Evolutionary conservation across 1,284 basidiomycete species (phyloP).

Genomic region (Pseudozyma hubeiensis): DNA sequence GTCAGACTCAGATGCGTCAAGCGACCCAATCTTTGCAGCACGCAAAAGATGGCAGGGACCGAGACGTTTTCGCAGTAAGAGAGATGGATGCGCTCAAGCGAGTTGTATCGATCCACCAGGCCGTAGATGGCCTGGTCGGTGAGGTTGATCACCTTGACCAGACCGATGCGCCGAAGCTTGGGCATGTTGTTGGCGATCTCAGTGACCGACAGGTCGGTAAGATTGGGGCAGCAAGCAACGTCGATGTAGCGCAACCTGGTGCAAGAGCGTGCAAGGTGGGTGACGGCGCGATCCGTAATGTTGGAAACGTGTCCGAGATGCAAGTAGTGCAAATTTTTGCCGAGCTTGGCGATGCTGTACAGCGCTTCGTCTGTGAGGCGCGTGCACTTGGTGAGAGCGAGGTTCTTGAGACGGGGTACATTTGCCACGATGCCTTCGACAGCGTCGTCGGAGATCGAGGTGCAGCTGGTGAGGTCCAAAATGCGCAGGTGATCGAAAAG

Average conservation of each 20-base stretch:
- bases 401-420: conserved; percentile 88
- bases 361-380: conserved; percentile 86
- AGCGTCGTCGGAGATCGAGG: conserved; percentile 84
- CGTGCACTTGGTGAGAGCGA: conserved; percentile 91
- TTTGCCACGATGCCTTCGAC: conserved; percentile 89
- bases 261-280: conserved; percentile 84
- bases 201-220: conserved; percentile 93
- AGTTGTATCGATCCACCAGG: conserved; percentile 78
- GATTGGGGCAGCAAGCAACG: conserved; percentile 89
- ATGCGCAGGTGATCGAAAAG: conserved; percentile 66
- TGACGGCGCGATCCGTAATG: conserved; percentile 91
- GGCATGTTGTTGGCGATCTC: conserved; percentile 85
- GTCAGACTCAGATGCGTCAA: conserved; percentile 95
- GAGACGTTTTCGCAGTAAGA: conserved; percentile 97
- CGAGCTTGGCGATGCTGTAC: conserved; percentile 85
- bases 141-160: conserved; percentile 88
- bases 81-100: conserved; percentile 91
- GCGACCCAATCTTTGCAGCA: conserved; percentile 86
- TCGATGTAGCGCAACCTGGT: conserved; percentile 96
- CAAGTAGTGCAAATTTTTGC: conserved; percentile 91
- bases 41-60: conserved; percentile 88
- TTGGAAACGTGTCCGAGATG: conserved; percentile 89
- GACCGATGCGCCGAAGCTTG: conserved; percentile 91
- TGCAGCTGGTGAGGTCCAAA: conserved; percentile 79
- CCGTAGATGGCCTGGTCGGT: conserved; percentile 93